Evolutionary conservation across 2,329 filamentous ascomycete species (phyloP), one percentile per base, ranked within the genome.

Genomic region (Aspergillus cejpii): DNA sequence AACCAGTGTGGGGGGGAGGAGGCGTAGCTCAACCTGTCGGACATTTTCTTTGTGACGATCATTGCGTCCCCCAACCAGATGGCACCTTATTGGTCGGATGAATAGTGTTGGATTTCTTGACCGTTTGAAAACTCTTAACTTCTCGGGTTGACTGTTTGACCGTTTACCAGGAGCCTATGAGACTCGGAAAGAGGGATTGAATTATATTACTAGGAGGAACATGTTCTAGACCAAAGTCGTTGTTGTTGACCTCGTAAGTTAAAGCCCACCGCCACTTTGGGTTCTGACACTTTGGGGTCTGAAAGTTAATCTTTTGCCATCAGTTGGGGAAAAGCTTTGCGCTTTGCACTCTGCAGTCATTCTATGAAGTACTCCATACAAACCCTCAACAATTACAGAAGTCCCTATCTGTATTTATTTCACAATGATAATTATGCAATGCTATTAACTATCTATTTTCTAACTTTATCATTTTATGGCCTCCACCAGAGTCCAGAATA

Each of bases 251-350:
- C n/a, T 34, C n/a, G 15, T 19, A 19, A 33, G 15, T 34, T 17
- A 17, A 14, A 19, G 24, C 21, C 37, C 44, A 55, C 51, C 45
- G 49, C 49, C 40, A 48, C 40, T 53, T 49, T 14, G 17, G 1
- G 15, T 19, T 10, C 15, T 33, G 7, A 33, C 29, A n/a, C n/a
- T n/a, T n/a, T n/a, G n/a, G n/a, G n/a, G n/a, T n/a, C n/a, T n/a
- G n/a, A n/a, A n/a, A n/a, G n/a, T n/a, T n/a, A n/a, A n/a, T n/a
- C n/a, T n/a, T n/a, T n/a, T n/a, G n/a, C n/a, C n/a, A n/a, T n/a
- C n/a, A n/a, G n/a, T n/a, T n/a, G n/a, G n/a, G n/a, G n/a, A n/a
- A n/a, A n/a, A n/a, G n/a, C n/a, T n/a, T n/a, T n/a, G n/a, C n/a
- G n/a, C n/a, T n/a, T n/a, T n/a, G n/a, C n/a, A n/a, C n/a, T n/a